Conservation (phyloP, 306 rosid genomes). For the Rosa chinensis region DNA sequence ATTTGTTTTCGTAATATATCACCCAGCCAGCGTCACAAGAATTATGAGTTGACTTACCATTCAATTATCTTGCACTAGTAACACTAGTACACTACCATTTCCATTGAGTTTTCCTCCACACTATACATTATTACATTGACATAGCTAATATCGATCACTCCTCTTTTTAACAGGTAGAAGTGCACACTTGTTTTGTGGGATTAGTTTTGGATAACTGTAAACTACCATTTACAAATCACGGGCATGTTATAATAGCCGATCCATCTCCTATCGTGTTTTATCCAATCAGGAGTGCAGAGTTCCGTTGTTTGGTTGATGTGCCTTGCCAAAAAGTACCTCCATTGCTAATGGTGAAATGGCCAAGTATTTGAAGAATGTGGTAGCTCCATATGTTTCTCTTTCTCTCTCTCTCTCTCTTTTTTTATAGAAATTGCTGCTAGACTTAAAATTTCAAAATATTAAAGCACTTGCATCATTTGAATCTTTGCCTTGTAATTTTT, state of each 20-base stretch:
- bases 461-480: no score
- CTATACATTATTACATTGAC: neutral
- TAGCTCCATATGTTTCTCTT: constrained; percentile 53
- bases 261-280: constrained; percentile 57
- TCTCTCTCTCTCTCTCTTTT: no score
- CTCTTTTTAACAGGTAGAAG: constrained; percentile 39
- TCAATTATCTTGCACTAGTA: neutral
- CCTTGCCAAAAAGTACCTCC: constrained; percentile 52
- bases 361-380: constrained; percentile 39
- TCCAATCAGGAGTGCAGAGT: constrained; percentile 50
- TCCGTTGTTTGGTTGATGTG: constrained; percentile 54
- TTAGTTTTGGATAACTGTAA: constrained; percentile 51
- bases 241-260: constrained; percentile 53
- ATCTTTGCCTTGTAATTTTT: neutral
- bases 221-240: constrained; percentile 53
- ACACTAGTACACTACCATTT: no score
- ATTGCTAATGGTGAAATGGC: constrained; percentile 49
- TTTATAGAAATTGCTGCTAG: no score
- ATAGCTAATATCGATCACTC: neutral
- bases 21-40: neutral
- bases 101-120: neutral
- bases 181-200: constrained; percentile 46
- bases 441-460: no score
- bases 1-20: neutral
- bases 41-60: neutral